Evolutionary conservation across 2,329 filamentous ascomycete genomes (phyloP).

Genomic region (Colletotrichum viniferum): DNA sequence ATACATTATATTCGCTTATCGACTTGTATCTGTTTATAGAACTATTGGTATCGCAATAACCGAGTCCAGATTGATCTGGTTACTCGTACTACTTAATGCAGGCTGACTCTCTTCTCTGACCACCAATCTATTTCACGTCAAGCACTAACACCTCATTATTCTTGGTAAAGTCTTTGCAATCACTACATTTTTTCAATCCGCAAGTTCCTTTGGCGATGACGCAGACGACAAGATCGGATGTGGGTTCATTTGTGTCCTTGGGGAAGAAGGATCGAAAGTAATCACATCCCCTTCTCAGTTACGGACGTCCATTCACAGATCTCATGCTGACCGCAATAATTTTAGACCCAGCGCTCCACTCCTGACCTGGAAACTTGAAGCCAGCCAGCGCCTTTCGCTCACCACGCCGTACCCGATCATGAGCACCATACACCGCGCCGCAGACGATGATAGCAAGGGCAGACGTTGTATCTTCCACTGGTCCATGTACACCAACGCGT

Average conservation of each 20-base stretch:
- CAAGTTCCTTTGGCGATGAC: background rate
- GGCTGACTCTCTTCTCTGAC: background rate
- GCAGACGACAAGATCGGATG: background rate
- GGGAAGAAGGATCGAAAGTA: background rate
- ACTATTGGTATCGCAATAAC: too few species aligned
- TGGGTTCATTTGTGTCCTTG: background rate
- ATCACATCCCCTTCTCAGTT: background rate
- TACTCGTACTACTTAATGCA: background rate
- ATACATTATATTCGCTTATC: too few species aligned
- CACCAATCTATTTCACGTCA: background rate
- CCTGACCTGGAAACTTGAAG: background rate
- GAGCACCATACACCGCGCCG: background rate
- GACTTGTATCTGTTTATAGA: too few species aligned
- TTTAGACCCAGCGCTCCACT: background rate
- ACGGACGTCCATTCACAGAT: background rate
- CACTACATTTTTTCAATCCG: background rate
- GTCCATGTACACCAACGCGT: background rate
- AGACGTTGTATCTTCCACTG: background rate
- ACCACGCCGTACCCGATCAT: background rate
- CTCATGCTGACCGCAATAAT: background rate
- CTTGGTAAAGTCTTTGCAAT: background rate
- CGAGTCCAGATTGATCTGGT: too few species aligned
- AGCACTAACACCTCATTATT: background rate
- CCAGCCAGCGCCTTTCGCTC: background rate
- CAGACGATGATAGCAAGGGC: background rate